Conservation (phyloP, 306 rosid species). For the Ochetophila trinervis region DNA sequence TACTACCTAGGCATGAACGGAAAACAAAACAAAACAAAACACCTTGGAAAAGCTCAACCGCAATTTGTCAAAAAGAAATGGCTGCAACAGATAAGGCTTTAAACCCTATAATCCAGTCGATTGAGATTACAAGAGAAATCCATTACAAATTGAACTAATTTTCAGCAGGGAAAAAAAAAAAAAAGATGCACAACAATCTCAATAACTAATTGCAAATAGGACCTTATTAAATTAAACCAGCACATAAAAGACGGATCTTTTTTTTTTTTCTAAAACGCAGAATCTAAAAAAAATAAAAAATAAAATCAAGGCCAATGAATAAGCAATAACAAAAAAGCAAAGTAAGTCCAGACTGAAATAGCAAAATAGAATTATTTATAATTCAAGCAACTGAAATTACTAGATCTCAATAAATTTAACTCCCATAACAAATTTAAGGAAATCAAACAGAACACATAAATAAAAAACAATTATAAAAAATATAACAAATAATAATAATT, state of each 20-base stretch:
- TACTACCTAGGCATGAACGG: slow-evolving; percentile 7
- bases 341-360: slow-evolving; percentile 18
- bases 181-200: too few species aligned
- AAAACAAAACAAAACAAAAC: slow-evolving; percentile 6
- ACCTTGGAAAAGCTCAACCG: background rate
- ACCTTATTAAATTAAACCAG: slow-evolving; percentile 20
- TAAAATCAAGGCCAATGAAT: slow-evolving; percentile 24
- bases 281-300: slow-evolving; percentile 21
- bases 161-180: too few species aligned
- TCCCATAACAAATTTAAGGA: slow-evolving; percentile 1
- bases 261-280: background rate
- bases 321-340: slow-evolving; percentile 28
- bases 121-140: slow-evolving; percentile 11
- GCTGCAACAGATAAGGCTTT: slow-evolving; percentile 2
- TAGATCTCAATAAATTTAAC: slow-evolving; percentile 55
- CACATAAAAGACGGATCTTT: background rate
- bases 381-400: slow-evolving; percentile 25
- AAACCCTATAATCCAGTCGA: slow-evolving; percentile 29
- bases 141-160: background rate
- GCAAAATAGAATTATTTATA: slow-evolving; percentile 8
- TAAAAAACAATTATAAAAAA: slow-evolving; percentile 5
- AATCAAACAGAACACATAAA: background rate
- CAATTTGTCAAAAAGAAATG: slow-evolving; percentile 18
- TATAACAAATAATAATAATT: background rate
- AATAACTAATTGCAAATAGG: too few species aligned